phyloP scores from a whole-genome alignment of 2,329 filamentous ascomycete species.

The Colletotrichum magnum region DNA sequence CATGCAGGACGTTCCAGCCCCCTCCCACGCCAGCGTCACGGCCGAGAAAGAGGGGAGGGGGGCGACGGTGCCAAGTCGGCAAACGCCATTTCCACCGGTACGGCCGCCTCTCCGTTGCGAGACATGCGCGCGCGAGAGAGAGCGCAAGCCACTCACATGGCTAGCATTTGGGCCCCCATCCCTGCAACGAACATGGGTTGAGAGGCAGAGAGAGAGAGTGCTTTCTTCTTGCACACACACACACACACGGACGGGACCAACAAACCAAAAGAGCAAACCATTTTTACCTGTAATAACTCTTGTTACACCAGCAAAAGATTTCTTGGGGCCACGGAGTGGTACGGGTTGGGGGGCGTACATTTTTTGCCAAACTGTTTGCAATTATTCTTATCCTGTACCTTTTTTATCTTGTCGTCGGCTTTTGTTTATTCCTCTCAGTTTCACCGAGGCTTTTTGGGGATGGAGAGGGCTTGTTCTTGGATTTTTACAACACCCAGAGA shows the following conservation, averaged over 20 bases:
- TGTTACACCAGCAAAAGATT: constrained; percentile 26
- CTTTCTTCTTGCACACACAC: neutral
- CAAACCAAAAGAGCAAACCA: constrained; percentile 19
- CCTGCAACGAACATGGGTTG: constrained; percentile 18
- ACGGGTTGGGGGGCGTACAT: constrained; percentile 6
- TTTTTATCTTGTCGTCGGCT: neutral
- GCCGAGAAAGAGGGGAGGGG: constrained; percentile 38
- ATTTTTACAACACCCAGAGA: neutral
- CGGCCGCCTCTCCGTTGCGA: constrained; percentile 1
- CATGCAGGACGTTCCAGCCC: too few relatives aligned
- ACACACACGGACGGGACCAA: neutral
- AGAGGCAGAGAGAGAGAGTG: neutral
- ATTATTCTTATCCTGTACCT: neutral
- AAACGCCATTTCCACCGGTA: neutral
- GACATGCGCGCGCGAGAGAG: constrained; percentile 6
- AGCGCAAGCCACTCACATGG: constrained; percentile 11
- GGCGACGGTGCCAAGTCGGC: constrained; percentile 21
- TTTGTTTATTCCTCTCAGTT: constrained; percentile 8
- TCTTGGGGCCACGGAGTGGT: neutral
- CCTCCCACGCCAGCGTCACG: neutral
- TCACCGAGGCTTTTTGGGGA: too few relatives aligned
- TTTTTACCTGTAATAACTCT: constrained; percentile 35
- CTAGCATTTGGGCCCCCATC: neutral
- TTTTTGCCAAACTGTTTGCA: constrained; percentile 27
- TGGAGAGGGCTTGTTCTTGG: too few relatives aligned